phyloP scores from a whole-genome alignment of 2,329 filamentous ascomycete genomes.

The Fusarium caatingaense region DNA sequence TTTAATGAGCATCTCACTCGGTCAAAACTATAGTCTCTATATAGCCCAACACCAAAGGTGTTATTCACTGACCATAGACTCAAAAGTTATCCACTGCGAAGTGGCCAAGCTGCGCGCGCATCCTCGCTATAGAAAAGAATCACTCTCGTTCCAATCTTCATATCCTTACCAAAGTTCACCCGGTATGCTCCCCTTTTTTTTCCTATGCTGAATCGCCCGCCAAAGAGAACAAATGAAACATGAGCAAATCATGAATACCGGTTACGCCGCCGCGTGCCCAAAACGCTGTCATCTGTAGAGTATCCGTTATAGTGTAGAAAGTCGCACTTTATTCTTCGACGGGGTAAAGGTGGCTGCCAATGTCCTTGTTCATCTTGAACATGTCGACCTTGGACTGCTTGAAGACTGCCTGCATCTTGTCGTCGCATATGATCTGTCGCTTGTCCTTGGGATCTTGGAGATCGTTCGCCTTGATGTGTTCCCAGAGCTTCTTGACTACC shows the following conservation, averaged over 20 bases:
- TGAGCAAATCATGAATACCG: constrained; percentile 43
- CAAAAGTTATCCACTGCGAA: background rate
- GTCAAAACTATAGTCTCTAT: constrained; percentile 9
- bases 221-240: constrained; percentile 41
- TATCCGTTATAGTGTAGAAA: background rate
- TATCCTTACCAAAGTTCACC: constrained; percentile 26
- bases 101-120: background rate
- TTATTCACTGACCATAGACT: background rate
- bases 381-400: constrained; percentile 93
- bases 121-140: background rate
- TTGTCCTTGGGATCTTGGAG: constrained; percentile 93
- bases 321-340: constrained; percentile 56
- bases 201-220: constrained; percentile 41
- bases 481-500: constrained; percentile 96
- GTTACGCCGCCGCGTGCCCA: constrained; percentile 45
- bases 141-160: constrained; percentile 1
- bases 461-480: constrained; percentile 88
- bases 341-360: constrained; percentile 89
- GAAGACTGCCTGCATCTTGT: constrained; percentile 91
- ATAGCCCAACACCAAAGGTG: constrained; percentile 2
- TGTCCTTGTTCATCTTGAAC: constrained; percentile 99
- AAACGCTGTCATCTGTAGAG: constrained; percentile 41
- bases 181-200: constrained; percentile 32
- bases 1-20: background rate
- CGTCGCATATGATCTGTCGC: constrained; percentile 92